A percentile compares a stretch with the other conserved stretches of the same genome.
Conservation (phyloP, 2,329 filamentous ascomycete species). For the Fusarium sp. region DNA sequence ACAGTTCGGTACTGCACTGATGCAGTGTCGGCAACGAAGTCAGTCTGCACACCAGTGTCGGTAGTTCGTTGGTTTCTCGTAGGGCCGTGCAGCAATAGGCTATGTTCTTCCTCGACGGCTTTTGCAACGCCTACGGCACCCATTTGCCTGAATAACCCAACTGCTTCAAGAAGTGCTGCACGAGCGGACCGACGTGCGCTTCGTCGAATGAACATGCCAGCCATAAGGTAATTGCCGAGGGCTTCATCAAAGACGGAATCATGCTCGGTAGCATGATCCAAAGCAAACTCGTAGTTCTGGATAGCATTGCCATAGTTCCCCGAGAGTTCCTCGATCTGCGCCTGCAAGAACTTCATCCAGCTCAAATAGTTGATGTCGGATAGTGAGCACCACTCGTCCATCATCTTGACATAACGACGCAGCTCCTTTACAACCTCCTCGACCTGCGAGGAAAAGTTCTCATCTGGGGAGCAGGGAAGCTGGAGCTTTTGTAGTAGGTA, state of each 20-base stretch:
- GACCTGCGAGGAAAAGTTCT: conserved; percentile 57
- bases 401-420: conserved; percentile 65
- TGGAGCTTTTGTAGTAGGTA: conserved; percentile 61
- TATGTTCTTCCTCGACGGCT: conserved; percentile 75
- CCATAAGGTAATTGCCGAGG: conserved; percentile 78
- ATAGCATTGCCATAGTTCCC: conserved; percentile 69
- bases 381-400: conserved; percentile 71
- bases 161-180: conserved; percentile 73
- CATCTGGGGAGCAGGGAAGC: conserved; percentile 58
- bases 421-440: conserved; percentile 65
- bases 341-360: conserved; percentile 75
- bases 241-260: conserved; percentile 77
- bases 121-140: conserved; percentile 76
- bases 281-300: conserved; percentile 73
- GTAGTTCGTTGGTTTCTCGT: conserved; percentile 67
- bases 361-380: conserved; percentile 77
- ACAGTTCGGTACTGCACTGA: conserved; percentile 63
- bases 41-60: conserved; percentile 77
- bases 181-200: conserved; percentile 75
- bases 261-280: conserved; percentile 78
- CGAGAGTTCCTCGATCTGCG: conserved; percentile 73
- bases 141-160: conserved; percentile 74
- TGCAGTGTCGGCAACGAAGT: conserved; percentile 69
- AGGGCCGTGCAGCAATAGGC: conserved; percentile 72
- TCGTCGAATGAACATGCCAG: conserved; percentile 74